phyloP scores from a whole-genome alignment of 179 eudicot genomes.

The Amaranthus tricolor region DNA sequence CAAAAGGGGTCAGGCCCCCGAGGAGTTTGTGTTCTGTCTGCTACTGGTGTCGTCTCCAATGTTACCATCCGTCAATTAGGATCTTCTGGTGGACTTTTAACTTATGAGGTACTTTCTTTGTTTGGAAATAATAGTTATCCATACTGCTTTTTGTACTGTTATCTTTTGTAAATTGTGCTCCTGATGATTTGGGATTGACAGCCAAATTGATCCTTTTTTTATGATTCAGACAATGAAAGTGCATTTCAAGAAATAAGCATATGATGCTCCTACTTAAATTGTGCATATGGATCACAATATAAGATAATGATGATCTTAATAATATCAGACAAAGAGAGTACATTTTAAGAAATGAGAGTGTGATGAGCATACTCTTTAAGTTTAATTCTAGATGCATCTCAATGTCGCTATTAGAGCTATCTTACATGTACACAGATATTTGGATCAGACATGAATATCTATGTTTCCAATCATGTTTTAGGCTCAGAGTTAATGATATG shows the following conservation, averaged over 20 bases:
- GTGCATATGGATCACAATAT: too few relatives aligned
- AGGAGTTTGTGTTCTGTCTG: slow-evolving; percentile 82
- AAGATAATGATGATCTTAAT: background rate
- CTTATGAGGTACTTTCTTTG: slow-evolving; percentile 42
- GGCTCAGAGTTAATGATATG: too few relatives aligned
- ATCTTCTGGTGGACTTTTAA: slow-evolving; percentile 71
- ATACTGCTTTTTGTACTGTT: too few relatives aligned
- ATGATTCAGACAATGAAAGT: too few relatives aligned
- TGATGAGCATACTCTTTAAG: background rate
- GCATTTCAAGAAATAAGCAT: too few relatives aligned
- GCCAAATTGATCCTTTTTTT: too few relatives aligned
- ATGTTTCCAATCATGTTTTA: too few relatives aligned
- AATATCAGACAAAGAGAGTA: background rate
- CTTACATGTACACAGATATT: too few relatives aligned
- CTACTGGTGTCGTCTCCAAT: slow-evolving; percentile 76
- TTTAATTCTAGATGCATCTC: background rate
- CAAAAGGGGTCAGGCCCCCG: slow-evolving; percentile 46
- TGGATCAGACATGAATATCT: too few relatives aligned
- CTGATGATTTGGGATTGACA: too few relatives aligned
- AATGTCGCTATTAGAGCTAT: background rate
- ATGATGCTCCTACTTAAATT: too few relatives aligned
- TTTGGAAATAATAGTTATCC: background rate
- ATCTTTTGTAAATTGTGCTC: too few relatives aligned
- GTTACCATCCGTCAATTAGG: slow-evolving; percentile 79
- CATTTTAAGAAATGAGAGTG: background rate